Evolutionary conservation across 1,139 yeast genomes (phyloP), one percentile per base, ranked within the genome.

Genomic region (Schwanniomyces etchellsii): DNA sequence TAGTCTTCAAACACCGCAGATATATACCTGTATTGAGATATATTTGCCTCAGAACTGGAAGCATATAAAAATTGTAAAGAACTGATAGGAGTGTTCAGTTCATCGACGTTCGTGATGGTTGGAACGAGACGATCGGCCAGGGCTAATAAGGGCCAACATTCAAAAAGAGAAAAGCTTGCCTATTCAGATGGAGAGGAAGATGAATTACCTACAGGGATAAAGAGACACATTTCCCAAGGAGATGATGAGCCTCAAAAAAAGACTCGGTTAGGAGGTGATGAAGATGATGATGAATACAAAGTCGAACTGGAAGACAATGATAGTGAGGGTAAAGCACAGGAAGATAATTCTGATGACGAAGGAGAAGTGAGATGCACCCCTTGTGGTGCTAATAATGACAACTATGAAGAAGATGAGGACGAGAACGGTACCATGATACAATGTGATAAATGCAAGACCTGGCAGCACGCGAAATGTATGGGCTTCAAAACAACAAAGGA

Each of bases 391-490:
- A 73, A 69, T n/a, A 78, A 81, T 43, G 74, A 67, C 10, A 78
- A 75, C 37, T 79, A 73, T 43, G 63, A 77, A 39, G 82, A 69
- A 34, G 79, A 68, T 2, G 72, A 68, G 4, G 88, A 80, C 38
- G 63, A 65, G 14, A 66, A 70, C 14, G 77, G 83, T 5, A 66
- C 71, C 21, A 82, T 84, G 89, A 75, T 82, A 20, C 84, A 81
- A 48, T 86, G 96, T 55, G 95, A 82, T 33, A 48, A 58, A 14
- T 86, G 96, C 51, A 56, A 69, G 32, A 77, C 86, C 9, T 86
- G 96, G 96, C 96, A 86, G 50, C 96, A 86, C 51, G 74, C 79
- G 21, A 62, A 56, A 33, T 86, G 96, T 54, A 72, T 83, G 72
- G 72, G 83, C 28, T 77, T 69, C 28, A 45, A 35, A 26, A 31